These are phyloP conservation scores for Trametes meyenii DNA, from an alignment of 768 basidiomycete species.

Conservation along the genomic window DNA sequence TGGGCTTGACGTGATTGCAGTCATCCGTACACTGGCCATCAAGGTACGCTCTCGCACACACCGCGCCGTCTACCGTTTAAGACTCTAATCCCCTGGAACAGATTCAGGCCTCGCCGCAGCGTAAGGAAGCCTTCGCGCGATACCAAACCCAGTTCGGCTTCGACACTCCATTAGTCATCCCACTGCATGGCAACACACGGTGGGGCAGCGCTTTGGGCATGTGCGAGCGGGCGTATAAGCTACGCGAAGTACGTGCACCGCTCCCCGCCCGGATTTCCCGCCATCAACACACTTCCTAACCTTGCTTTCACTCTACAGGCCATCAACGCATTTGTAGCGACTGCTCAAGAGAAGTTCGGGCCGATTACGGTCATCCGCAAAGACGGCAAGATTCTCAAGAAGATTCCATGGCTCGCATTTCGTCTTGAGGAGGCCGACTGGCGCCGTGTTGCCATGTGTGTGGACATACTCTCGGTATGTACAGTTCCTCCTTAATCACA, in stretches of 20 bases:
- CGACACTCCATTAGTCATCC: background rate
- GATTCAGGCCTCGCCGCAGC: background rate
- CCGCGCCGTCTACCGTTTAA: too few species aligned
- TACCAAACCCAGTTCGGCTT: background rate
- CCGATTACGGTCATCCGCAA: constrained; percentile 32
- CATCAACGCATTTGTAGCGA: constrained; percentile 25
- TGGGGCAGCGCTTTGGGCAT: background rate
- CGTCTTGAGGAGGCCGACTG: background rate
- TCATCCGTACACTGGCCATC: background rate
- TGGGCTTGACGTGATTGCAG: background rate
- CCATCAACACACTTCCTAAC: too few species aligned
- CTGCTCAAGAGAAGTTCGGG: constrained; percentile 33
- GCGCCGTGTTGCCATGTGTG: background rate
- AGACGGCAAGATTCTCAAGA: constrained; percentile 33
- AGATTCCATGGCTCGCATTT: background rate
- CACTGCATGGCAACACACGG: background rate
- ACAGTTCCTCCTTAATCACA: too few species aligned
- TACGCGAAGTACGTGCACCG: background rate
- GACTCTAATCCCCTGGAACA: background rate
- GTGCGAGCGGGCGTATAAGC: background rate
- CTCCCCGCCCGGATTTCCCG: background rate
- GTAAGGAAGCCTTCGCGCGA: background rate
- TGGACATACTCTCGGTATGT: background rate
- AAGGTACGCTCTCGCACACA: too few species aligned
- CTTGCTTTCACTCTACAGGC: background rate